phyloP scores from a whole-genome alignment of 164 flowering plant genomes.

The Dillenia turbinata region DNA sequence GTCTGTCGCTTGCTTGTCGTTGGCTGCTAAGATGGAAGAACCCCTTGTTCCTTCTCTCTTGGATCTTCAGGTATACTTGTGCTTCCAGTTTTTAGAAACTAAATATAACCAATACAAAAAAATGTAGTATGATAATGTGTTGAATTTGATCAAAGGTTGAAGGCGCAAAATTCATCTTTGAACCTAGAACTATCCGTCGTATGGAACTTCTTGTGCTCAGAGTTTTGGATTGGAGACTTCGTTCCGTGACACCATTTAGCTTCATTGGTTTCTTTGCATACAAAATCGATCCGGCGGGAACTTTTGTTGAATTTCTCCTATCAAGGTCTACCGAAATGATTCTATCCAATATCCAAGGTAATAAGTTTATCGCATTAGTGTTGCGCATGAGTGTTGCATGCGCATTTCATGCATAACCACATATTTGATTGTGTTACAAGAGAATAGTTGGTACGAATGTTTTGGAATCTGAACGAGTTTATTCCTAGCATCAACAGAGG shows the following conservation, averaged over 20 bases:
- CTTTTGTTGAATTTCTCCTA: conserved; percentile 37
- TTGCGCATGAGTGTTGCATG: too few species aligned
- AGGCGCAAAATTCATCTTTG: conserved; percentile 62
- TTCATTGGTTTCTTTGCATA: conserved; percentile 65
- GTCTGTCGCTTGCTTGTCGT: conserved; percentile 81
- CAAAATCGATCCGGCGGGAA: conserved; percentile 65
- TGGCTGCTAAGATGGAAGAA: conserved; percentile 99
- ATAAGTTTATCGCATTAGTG: not conserved
- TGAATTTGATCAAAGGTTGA: conserved; percentile 38
- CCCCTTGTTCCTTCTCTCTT: conserved; percentile 75
- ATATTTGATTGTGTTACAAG: not conserved
- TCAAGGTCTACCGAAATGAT: conserved; percentile 69
- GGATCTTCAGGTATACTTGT: conserved; percentile 68
- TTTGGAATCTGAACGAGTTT: not conserved
- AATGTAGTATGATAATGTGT: too few species aligned
- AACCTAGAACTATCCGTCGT: conserved; percentile 58
- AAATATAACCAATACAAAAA: too few species aligned
- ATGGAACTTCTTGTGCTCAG: conserved; percentile 81
- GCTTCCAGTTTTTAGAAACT: too few species aligned
- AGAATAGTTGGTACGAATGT: not conserved
- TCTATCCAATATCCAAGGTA: conserved; percentile 72
- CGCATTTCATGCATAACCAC: not conserved
- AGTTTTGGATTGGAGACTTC: conserved; percentile 76
- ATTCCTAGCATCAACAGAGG: conserved; percentile 34
- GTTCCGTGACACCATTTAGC: conserved; percentile 81